Conservation (phyloP, 257 asterid genomes). For the Marsdenia floribunda region DNA sequence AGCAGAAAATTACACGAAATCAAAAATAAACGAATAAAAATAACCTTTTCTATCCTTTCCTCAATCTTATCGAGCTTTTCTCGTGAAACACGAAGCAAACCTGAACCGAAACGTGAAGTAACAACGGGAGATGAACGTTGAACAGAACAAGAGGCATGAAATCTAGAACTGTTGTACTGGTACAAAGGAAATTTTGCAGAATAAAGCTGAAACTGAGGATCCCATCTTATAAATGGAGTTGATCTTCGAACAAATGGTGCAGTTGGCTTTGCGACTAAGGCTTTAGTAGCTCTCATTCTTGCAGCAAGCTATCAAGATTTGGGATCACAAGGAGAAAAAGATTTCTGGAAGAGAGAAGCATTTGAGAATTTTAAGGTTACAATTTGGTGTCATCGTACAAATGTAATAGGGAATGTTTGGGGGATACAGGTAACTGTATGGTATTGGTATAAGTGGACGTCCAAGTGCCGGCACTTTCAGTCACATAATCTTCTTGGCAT, state of each 20-base stretch:
- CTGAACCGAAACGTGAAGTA: conserved; percentile 35
- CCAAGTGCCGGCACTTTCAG: not conserved
- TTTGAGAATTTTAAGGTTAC: not conserved
- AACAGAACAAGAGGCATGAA: conserved; percentile 6
- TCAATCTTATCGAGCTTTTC: conserved; percentile 37
- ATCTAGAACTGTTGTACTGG: conserved; percentile 9
- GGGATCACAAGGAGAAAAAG: not conserved
- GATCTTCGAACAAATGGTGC: conserved; percentile 20
- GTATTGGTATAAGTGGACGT: not conserved
- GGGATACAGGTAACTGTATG: too few relatives aligned
- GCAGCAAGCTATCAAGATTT: not conserved
- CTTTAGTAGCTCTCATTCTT: conserved; percentile 36
- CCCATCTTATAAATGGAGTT: conserved; percentile 35
- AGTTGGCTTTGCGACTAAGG: conserved; percentile 32
- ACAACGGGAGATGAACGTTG: conserved; percentile 25
- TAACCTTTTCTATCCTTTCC: conserved; percentile 60
- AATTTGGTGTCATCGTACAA: not conserved
- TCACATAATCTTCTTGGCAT: not conserved
- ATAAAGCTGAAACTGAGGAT: conserved; percentile 14
- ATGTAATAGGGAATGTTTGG: not conserved
- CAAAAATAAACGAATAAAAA: not conserved
- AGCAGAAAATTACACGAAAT: not conserved
- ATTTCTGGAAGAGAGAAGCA: not conserved
- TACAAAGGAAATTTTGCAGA: conserved; percentile 11
- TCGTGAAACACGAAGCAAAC: conserved; percentile 21